Conservation (phyloP, 1,139 yeast species). For the Yamadazyma songkhlaensis region DNA sequence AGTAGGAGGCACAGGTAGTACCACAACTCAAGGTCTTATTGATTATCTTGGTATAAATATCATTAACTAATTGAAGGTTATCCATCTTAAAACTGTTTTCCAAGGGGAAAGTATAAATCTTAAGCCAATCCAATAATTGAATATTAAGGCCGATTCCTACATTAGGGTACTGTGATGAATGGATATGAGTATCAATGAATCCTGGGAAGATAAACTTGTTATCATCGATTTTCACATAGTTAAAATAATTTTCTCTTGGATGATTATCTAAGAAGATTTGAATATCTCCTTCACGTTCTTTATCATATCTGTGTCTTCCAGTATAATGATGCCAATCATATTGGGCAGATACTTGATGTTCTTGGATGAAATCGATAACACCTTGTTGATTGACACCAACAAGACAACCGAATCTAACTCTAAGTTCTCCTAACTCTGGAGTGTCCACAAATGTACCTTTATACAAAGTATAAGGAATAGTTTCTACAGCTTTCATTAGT, state of each 20-base stretch:
- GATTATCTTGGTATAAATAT: conserved; percentile 65
- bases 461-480: conserved; percentile 27
- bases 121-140: conserved; percentile 86
- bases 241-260: conserved; percentile 14
- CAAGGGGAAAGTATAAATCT: conserved; percentile 82
- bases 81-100: conserved; percentile 50
- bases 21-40: conserved; percentile 69
- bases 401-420: conserved; percentile 27
- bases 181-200: conserved; percentile 91
- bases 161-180: conserved; percentile 97
- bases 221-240: conserved; percentile 29
- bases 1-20: conserved; percentile 90
- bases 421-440: conserved; percentile 26
- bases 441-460: conserved; percentile 40
- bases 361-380: conserved; percentile 26
- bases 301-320: too few relatives aligned
- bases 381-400: conserved; percentile 34
- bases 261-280: conserved; percentile 12
- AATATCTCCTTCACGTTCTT: conserved; percentile 2
- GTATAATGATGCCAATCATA: background rate
- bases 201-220: conserved; percentile 79
- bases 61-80: conserved; percentile 51
- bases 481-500: conserved; percentile 10
- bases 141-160: conserved; percentile 84
- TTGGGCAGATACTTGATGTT: conserved; percentile 4